Evolutionary conservation across 108 stramenopile species (phyloP).

Genomic region (Conticribra weissflogii): DNA sequence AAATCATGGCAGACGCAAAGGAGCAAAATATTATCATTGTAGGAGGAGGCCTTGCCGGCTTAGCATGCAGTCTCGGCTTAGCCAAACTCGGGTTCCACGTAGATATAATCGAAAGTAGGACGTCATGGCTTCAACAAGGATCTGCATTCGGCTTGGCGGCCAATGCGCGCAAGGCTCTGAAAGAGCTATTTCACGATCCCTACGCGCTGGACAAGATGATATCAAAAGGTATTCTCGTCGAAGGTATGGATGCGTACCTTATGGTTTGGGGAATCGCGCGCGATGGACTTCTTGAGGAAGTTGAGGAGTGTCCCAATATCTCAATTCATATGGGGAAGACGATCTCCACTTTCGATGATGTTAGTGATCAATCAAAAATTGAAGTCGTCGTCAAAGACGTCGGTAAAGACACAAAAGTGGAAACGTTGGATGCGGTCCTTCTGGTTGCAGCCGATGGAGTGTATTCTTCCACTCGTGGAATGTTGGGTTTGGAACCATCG

Average conservation of each 20-base stretch:
- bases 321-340: slow-evolving; percentile 17
- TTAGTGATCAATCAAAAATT: background rate
- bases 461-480: slow-evolving; percentile 34
- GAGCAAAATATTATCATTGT: slow-evolving; percentile 38
- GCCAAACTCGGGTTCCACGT: slow-evolving; percentile 4
- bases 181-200: slow-evolving; percentile 28
- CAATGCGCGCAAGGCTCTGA: slow-evolving; percentile 38
- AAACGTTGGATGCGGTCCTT: slow-evolving; percentile 9
- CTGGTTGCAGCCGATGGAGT: slow-evolving; percentile 55
- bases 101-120: slow-evolving; percentile 19
- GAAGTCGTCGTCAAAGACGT: background rate
- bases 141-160: slow-evolving; percentile 36
- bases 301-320: slow-evolving; percentile 4
- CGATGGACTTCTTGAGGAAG: slow-evolving; percentile 35
- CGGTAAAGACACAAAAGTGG: background rate
- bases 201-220: slow-evolving; percentile 13
- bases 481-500: slow-evolving; percentile 28
- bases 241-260: slow-evolving; percentile 18
- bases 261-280: slow-evolving; percentile 39
- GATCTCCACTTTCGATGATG: slow-evolving; percentile 9
- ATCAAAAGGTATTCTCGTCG: slow-evolving; percentile 17
- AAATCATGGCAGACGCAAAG: too few relatives aligned
- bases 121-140: slow-evolving; percentile 20
- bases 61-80: slow-evolving; percentile 27
- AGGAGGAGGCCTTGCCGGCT: slow-evolving; percentile 42